Evolutionary conservation across 768 basidiomycete genomes (phyloP), one percentile per base, ranked within the genome.

Genomic region (Hygrocybe coccinea): DNA sequence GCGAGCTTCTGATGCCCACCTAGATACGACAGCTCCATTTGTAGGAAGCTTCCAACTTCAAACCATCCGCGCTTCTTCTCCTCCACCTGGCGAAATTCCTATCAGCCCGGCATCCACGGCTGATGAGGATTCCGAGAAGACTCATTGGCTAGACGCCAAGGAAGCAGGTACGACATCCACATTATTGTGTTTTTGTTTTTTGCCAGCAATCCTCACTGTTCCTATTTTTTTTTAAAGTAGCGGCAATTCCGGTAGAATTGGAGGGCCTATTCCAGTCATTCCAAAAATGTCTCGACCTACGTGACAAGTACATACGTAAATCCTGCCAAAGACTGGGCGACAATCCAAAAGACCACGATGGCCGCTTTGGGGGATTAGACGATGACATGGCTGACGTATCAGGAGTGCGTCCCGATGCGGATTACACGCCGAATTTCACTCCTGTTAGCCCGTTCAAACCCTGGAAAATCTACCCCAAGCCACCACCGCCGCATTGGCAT

Each of bases 401-500:
- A 21, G 84, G 90, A 8, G 78, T 88, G 5, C 79, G 81, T 24
- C 84, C 87, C 1, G 83, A 90, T 61, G 78, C 74, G 11, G 73
- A 81, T 49, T 66, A 73, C 29, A 47, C 54, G 5, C 53, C 64
- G 11, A 63, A 62, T 34, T 48, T 61, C 35, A 60, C 66, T 1
- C 49, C 70, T 5, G 44, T 69, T 36, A 66, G 66, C n/a, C 65
- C 71, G 14, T 74, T 79, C 60, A 63, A 80, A 36, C 74, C 82
- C 3, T 99, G 97, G 97, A 81, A 79, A 52, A 88, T 97, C 60
- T 97, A 97, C 62, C 97, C 97, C 0, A 79, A 76, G 10, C 95
- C 97, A 4, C 97, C 97, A 0, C 90, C 91, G 2, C 95, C 95
- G 0, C 94, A 94, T 63, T 99, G 97, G 97, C 91, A 92, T 64